Evolutionary conservation across 1,139 yeast species (phyloP).

Genomic region (Suhomyces maxii): DNA sequence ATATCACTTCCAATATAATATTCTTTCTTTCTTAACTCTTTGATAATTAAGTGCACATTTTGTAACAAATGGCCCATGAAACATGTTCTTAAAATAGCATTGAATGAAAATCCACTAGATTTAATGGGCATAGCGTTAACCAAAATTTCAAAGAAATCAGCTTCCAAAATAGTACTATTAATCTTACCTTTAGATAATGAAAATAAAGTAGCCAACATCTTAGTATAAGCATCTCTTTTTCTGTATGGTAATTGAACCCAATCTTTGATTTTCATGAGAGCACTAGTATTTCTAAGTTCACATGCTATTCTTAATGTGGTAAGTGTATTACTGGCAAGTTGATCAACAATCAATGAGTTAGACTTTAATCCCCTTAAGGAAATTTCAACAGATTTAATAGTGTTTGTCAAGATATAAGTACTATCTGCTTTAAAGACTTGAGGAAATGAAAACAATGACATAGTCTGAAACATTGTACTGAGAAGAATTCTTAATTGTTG

Average conservation of each 20-base stretch:
- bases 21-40: slow-evolving; percentile 25
- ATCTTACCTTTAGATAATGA: slow-evolving; percentile 31
- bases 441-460: slow-evolving; percentile 43
- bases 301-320: slow-evolving; percentile 57
- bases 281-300: slow-evolving; percentile 42
- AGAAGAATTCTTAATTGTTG: slow-evolving; percentile 31
- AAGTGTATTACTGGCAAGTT: slow-evolving; percentile 59
- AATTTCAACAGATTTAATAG: slow-evolving; percentile 67
- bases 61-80: slow-evolving; percentile 43
- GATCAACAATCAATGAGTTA: slow-evolving; percentile 47
- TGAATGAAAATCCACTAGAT: slow-evolving; percentile 36
- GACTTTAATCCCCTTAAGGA: slow-evolving; percentile 58
- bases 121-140: slow-evolving; percentile 50
- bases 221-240: slow-evolving; percentile 32
- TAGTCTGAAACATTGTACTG: slow-evolving; percentile 37
- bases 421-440: slow-evolving; percentile 40
- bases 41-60: slow-evolving; percentile 24
- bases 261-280: slow-evolving; percentile 33
- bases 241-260: slow-evolving; percentile 29
- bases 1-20: slow-evolving; percentile 24
- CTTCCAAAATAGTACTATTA: slow-evolving; percentile 34
- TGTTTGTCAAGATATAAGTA: slow-evolving; percentile 44
- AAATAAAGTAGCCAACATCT: slow-evolving; percentile 36
- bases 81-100: slow-evolving; percentile 43
- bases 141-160: slow-evolving; percentile 55